These are phyloP conservation scores for Aspergillus aculeatinus DNA, from an alignment of 2,329 filamentous ascomycete genomes.

Conservation along the genomic window DNA sequence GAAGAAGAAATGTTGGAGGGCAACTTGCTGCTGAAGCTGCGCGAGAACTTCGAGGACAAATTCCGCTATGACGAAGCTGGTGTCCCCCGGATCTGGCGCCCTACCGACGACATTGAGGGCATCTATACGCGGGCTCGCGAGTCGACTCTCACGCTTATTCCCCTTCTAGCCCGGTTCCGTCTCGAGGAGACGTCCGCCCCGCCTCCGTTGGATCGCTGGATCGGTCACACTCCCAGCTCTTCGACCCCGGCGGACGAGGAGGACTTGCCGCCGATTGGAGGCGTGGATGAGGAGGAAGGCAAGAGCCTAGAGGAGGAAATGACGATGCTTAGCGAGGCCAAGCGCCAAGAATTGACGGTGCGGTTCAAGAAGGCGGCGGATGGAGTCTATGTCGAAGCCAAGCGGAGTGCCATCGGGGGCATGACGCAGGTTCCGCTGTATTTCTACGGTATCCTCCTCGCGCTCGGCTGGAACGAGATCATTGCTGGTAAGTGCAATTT, in stretches of 20 bases:
- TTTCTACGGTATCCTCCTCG: conserved; percentile 85
- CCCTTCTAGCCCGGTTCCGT: conserved; percentile 80
- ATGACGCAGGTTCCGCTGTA: conserved; percentile 92
- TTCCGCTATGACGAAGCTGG: conserved; percentile 96
- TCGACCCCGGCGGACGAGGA: conserved; percentile 84
- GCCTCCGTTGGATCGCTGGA: conserved; percentile 80
- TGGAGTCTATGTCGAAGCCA: conserved; percentile 96
- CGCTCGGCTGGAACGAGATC: conserved; percentile 98
- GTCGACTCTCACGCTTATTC: conserved; percentile 86
- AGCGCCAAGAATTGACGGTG: conserved; percentile 86
- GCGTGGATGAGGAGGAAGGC: conserved; percentile 90
- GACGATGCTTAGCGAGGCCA: conserved; percentile 85
- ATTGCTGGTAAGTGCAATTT: conserved; percentile 68
- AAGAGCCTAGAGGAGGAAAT: conserved; percentile 96
- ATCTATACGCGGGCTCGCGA: conserved; percentile 89
- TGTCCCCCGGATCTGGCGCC: conserved; percentile 94
- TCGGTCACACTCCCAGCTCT: conserved; percentile 73
- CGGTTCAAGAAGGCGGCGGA: conserved; percentile 98
- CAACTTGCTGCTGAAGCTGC: conserved; percentile 89
- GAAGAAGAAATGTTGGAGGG: conserved; percentile 98
- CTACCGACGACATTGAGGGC: conserved; percentile 94
- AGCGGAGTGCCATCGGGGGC: conserved; percentile 91
- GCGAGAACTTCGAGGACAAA: conserved; percentile 98
- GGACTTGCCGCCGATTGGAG: conserved; percentile 82
- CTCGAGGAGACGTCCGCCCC: conserved; percentile 70